phyloP scores from a whole-genome alignment of 139 green algal genomes.

The Coccomyxa sp. region DNA sequence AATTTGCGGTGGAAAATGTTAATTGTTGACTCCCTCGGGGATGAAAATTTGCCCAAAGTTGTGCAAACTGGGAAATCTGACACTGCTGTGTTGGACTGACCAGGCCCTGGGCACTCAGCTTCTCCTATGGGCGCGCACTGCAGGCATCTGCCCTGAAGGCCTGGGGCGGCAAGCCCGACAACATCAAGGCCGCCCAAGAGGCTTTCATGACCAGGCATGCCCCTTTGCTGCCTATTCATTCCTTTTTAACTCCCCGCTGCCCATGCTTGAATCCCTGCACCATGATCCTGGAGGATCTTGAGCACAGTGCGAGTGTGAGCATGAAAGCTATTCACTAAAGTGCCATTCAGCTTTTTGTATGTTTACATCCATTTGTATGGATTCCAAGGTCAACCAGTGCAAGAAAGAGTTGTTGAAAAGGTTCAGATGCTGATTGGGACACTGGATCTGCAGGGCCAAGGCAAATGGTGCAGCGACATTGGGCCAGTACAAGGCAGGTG shows the following conservation, averaged over 20 bases:
- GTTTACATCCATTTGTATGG: no score
- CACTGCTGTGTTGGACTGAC: no score
- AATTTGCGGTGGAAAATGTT: no score
- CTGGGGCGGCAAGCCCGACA: constrained; percentile 67
- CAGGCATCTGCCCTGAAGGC: constrained; percentile 66
- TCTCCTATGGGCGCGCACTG: constrained; percentile 83
- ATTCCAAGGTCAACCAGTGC: neutral
- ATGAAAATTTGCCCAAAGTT: no score
- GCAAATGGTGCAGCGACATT: constrained; percentile 64
- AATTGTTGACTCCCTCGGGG: no score
- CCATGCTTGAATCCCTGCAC: neutral
- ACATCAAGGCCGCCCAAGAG: constrained; percentile 49
- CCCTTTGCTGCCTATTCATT: neutral
- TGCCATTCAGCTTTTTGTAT: neutral
- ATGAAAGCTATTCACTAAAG: neutral
- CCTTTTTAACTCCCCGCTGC: neutral
- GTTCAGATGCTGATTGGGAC: neutral
- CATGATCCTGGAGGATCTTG: neutral
- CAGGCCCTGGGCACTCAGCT: constrained; percentile 83
- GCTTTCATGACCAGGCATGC: constrained; percentile 45
- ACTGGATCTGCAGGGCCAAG: constrained; percentile 25
- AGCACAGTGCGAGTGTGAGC: neutral
- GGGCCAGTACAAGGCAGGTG: constrained; percentile 31
- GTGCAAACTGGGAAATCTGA: no score
- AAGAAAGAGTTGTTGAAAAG: neutral